Base-by-base conservation (phyloP, 2,329 filamentous ascomycete genomes). In the Pleomassaria siparia region DNA sequence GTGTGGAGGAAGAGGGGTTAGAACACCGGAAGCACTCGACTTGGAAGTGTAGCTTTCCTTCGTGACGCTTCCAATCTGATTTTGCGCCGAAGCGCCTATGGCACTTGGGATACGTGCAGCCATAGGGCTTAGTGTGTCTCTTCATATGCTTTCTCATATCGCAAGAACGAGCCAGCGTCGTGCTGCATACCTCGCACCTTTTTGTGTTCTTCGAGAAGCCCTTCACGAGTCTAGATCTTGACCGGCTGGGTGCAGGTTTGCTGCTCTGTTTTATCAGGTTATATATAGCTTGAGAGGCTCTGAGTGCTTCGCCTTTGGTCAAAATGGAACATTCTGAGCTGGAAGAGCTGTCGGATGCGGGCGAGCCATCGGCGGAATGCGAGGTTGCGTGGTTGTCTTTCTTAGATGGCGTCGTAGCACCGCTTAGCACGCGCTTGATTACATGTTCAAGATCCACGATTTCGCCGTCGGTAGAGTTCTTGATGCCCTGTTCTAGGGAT, bases 41-140 rank as follows among this genome's bases (percentile, higher is more conserved):
- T 49, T 87, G 82, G 51, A 81, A 83, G 66, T 96, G 91, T 61
- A 92, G 87, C 13, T 81, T 84, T 55, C 84, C 87, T 63, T 96
- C 92, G 62, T 96, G 91, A 1, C 91, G 83, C 66, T 95, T 95
- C 91, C 84, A 96, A 69, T 96, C 91, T 49, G 90, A 91, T 65
- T 96, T 95, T 69, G 88, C 91, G n/a, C 91, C 91, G 57, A 96
- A 96, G 0, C 66, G 76, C 62, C 89, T 91, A 40, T 72, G 69
- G 62, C 91, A 96, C 24, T 74, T 71, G 8, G 76, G 70, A 54
- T 85, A 88, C 0, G 90, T 95, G 69, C 91, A 96, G 11, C 84
- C 85, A 53, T 92, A 96, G 0, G 90, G 91, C 55, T 84, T 85
- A 7, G 82, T 79, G 66, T 96, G 91, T 1, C 91, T 83, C 64